A percentile compares a stretch with the other conserved stretches of the same genome.
phyloP scores from a whole-genome alignment of 73 alveolate species.

The Tetrahymena malaccensis region DNA sequence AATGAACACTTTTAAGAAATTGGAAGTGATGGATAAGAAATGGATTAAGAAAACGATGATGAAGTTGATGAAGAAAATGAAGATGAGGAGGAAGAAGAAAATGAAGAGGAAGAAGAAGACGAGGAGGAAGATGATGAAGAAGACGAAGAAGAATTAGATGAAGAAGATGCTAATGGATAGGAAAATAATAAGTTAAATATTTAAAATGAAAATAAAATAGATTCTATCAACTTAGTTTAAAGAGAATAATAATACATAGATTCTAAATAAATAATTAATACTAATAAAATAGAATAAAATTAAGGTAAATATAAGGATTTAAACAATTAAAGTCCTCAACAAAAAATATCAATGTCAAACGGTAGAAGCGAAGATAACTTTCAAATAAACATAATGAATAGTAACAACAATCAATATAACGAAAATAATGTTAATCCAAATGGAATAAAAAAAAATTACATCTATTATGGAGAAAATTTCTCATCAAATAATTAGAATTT shows the following conservation, averaged over 20 bases:
- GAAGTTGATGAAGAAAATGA: not conserved
- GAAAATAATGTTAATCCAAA: not conserved
- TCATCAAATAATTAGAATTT: not conserved
- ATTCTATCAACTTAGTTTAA: not conserved
- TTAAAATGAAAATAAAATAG: not conserved
- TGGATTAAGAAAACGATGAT: not conserved
- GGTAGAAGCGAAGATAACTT: not conserved
- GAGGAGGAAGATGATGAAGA: not conserved
- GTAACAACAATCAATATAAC: too few species aligned
- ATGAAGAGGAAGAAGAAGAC: not conserved
- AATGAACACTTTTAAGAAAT: not conserved
- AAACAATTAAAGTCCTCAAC: not conserved
- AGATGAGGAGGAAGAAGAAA: not conserved
- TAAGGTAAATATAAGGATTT: not conserved
- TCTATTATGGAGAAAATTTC: not conserved
- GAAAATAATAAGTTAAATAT: not conserved
- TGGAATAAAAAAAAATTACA: not conserved
- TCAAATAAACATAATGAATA: not conserved
- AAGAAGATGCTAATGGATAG: not conserved
- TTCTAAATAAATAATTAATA: not conserved
- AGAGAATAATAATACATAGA: not conserved
- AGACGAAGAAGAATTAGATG: not conserved
- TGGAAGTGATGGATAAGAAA: not conserved
- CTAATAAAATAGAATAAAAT: not conserved
- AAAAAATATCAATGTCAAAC: not conserved